These are phyloP conservation scores for Penicillium sp. DNA, from an alignment of 2,329 filamentous ascomycete species.

Conservation along the genomic window DNA sequence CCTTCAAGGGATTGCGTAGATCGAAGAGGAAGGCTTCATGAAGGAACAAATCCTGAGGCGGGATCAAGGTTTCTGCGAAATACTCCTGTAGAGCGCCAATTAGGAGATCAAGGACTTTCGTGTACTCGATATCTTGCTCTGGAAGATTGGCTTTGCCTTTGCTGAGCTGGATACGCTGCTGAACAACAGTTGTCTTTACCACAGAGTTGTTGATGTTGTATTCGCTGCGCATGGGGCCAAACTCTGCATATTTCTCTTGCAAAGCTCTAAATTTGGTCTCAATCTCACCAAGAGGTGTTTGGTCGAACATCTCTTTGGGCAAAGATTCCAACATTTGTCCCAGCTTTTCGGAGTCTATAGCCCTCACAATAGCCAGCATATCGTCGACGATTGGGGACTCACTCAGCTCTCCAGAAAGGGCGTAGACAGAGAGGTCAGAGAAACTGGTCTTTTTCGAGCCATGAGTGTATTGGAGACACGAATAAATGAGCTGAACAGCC, in stretches of 20 bases:
- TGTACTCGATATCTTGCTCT: slow-evolving; percentile 55
- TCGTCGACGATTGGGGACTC: slow-evolving; percentile 53
- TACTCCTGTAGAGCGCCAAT: slow-evolving; percentile 46
- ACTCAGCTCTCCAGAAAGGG: slow-evolving; percentile 52
- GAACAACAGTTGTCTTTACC: slow-evolving; percentile 57
- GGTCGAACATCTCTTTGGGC: slow-evolving; percentile 32
- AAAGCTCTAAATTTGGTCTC: slow-evolving; percentile 51
- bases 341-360: slow-evolving; percentile 52
- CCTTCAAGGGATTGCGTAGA: slow-evolving; percentile 55
- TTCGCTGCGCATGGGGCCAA: slow-evolving; percentile 64
- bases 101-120: slow-evolving; percentile 51
- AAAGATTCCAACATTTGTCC: slow-evolving; percentile 41
- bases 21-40: slow-evolving; percentile 60
- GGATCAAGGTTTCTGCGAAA: slow-evolving; percentile 47
- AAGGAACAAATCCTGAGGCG: slow-evolving; percentile 52
- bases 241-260: slow-evolving; percentile 45
- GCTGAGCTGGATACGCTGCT: slow-evolving; percentile 58
- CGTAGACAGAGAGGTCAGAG: slow-evolving; percentile 40
- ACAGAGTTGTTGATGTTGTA: slow-evolving; percentile 65
- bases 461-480: slow-evolving; percentile 29
- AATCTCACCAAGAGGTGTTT: slow-evolving; percentile 41
- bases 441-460: slow-evolving; percentile 29
- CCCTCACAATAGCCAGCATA: slow-evolving; percentile 52
- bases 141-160: slow-evolving; percentile 56
- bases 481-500: slow-evolving; percentile 29